phyloP scores from a whole-genome alignment of 768 basidiomycete species.

The Phylloporus sp. region DNA sequence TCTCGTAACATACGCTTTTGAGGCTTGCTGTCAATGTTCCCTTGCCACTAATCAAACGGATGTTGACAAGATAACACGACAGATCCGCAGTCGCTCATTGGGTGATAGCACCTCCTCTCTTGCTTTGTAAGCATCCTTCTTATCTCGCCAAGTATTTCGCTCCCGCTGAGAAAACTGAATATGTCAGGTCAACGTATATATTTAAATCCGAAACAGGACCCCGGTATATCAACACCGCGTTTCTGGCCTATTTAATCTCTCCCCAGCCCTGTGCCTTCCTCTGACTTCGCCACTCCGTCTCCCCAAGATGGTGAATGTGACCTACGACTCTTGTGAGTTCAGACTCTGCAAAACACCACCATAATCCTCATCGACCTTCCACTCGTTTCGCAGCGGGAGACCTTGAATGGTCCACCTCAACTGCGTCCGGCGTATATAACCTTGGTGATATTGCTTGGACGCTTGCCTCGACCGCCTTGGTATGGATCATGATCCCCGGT shows the following conservation, averaged over 20 bases:
- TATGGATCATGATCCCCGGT: constrained; percentile 82
- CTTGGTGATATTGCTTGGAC: constrained; percentile 69
- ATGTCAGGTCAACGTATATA: constrained; percentile 4
- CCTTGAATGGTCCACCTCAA: constrained; percentile 28
- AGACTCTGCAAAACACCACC: no score
- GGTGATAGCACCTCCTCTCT: constrained; percentile 18
- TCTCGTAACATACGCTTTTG: constrained; percentile 5
- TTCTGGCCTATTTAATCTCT: background rate
- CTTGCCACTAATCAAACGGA: background rate
- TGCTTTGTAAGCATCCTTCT: constrained; percentile 17
- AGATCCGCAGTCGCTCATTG: constrained; percentile 10
- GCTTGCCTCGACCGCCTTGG: constrained; percentile 69
- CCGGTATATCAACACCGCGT: constrained; percentile 17
- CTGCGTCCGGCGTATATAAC: constrained; percentile 39
- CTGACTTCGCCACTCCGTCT: background rate
- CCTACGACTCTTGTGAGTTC: constrained; percentile 38
- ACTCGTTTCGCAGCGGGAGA: constrained; percentile 32
- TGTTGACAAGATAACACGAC: constrained; percentile 18
- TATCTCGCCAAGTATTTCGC: constrained; percentile 15
- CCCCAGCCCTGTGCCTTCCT: background rate
- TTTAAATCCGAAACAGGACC: constrained; percentile 19
- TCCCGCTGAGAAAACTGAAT: background rate
- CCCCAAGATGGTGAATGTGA: constrained; percentile 39
- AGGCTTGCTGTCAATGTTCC: constrained; percentile 9
- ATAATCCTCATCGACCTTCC: background rate